Evolutionary conservation across 139 green algal genomes (phyloP).

Genomic region (Coelastrella sp.): DNA sequence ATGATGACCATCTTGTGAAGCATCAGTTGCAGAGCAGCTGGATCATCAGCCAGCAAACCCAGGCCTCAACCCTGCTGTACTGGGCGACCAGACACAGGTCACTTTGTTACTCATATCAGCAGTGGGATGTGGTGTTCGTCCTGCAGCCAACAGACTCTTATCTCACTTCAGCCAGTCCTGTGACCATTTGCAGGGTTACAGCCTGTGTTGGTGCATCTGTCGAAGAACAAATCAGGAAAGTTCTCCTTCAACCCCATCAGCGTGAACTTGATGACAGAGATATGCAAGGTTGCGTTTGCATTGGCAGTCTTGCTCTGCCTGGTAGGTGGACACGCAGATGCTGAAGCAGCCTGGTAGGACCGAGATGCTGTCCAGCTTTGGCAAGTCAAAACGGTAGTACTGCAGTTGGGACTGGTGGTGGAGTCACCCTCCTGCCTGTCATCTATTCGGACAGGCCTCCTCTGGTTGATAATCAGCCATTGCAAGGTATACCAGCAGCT

Average conservation of each 20-base stretch:
- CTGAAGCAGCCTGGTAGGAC: not conserved
- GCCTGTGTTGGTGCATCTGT: conserved; percentile 96
- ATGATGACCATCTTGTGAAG: not conserved
- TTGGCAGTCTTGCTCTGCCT: conserved; percentile 82
- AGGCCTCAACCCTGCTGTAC: not conserved
- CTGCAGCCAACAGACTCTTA: not conserved
- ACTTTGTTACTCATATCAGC: not conserved
- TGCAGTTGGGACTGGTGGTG: too few relatives aligned
- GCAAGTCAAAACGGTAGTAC: too few relatives aligned
- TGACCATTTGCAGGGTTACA: conserved; percentile 73
- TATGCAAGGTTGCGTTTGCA: conserved; percentile 91
- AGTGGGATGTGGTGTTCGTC: not conserved
- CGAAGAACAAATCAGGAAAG: conserved; percentile 85
- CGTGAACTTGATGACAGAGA: conserved; percentile 95
- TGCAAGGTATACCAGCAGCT: too few relatives aligned
- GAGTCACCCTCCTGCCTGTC: too few relatives aligned
- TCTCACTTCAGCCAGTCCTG: not conserved
- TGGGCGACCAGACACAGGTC: not conserved
- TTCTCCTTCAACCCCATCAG: conserved; percentile 92
- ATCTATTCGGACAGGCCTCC: too few relatives aligned
- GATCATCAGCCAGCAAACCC: too few relatives aligned
- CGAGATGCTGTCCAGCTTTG: too few relatives aligned
- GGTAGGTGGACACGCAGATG: conserved; percentile 46
- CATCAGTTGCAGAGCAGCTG: not conserved
- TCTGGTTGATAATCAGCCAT: too few relatives aligned